phyloP scores from a whole-genome alignment of 2,329 filamentous ascomycete genomes.

The Cercospora zeina region DNA sequence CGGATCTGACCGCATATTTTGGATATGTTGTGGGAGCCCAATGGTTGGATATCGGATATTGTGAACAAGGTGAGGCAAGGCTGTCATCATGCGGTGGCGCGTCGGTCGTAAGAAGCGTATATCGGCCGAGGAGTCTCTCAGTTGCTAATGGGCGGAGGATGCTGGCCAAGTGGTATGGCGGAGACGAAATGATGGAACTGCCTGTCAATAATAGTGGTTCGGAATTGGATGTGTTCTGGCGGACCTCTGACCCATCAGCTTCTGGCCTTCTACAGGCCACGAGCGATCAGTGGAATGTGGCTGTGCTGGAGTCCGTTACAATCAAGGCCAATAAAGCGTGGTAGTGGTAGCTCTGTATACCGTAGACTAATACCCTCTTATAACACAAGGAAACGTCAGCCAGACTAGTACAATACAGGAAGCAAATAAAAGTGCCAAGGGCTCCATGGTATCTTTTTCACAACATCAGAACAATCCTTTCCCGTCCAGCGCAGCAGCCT shows the following conservation, averaged over 20 bases:
- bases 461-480: constrained; percentile 26
- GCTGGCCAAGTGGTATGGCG: too few species aligned
- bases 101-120: too few species aligned
- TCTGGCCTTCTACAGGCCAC: neutral
- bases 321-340: constrained; percentile 3
- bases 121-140: too few species aligned
- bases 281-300: neutral
- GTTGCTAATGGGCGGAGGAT: too few species aligned
- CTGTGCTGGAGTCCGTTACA: neutral
- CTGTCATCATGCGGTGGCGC: too few species aligned
- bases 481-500: constrained; percentile 6
- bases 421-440: constrained; percentile 24
- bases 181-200: too few species aligned
- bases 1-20: too few species aligned
- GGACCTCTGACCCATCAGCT: neutral
- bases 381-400: constrained; percentile 25
- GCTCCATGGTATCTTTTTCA: constrained; percentile 37
- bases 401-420: constrained; percentile 27
- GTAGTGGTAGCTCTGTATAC: constrained; percentile 17
- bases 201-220: too few species aligned
- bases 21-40: too few species aligned
- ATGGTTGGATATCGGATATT: too few species aligned
- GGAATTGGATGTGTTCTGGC: neutral
- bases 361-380: constrained; percentile 25
- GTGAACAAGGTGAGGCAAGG: too few species aligned